phyloP scores from a whole-genome alignment of 768 basidiomycete species.

The Cystobasidium ongulense region DNA sequence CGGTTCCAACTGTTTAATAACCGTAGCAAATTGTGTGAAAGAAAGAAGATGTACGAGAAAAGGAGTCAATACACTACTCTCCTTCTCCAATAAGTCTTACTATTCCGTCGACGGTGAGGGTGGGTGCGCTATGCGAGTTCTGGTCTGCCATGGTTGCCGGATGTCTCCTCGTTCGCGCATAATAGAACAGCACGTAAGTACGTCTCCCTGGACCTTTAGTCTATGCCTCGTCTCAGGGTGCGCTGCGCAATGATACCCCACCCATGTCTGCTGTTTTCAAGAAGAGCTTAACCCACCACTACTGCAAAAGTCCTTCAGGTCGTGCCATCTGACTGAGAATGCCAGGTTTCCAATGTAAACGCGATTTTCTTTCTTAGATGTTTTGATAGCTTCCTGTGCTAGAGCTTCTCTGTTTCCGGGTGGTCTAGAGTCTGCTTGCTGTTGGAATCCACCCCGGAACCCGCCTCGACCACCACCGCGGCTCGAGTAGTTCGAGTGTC shows the following conservation, averaged over 20 bases:
- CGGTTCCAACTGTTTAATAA: constrained; percentile 81
- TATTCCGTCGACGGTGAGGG: too few species aligned
- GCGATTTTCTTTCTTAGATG: constrained; percentile 94
- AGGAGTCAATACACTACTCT: constrained; percentile 39
- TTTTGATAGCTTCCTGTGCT: constrained; percentile 87
- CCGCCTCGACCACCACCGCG: constrained; percentile 55
- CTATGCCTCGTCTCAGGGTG: not conserved
- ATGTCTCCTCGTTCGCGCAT: not conserved
- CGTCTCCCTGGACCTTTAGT: not conserved
- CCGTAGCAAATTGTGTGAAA: constrained; percentile 17
- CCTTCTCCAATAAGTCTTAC: constrained; percentile 34
- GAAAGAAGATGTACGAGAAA: not conserved
- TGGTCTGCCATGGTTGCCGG: too few species aligned
- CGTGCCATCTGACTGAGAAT: constrained; percentile 97
- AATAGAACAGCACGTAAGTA: not conserved
- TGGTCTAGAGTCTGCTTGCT: not conserved
- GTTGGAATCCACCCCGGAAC: constrained; percentile 50
- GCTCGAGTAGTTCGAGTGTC: constrained; percentile 46
- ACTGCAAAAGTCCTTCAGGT: constrained; percentile 80
- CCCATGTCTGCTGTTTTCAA: not conserved
- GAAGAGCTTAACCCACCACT: constrained; percentile 11
- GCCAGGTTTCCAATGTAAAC: constrained; percentile 98
- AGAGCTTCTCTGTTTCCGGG: constrained; percentile 56
- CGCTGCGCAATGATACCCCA: not conserved
- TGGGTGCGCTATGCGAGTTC: too few species aligned